Conservation (phyloP, 2,329 filamentous ascomycete genomes). For the Sordariomycetes sp. region DNA sequence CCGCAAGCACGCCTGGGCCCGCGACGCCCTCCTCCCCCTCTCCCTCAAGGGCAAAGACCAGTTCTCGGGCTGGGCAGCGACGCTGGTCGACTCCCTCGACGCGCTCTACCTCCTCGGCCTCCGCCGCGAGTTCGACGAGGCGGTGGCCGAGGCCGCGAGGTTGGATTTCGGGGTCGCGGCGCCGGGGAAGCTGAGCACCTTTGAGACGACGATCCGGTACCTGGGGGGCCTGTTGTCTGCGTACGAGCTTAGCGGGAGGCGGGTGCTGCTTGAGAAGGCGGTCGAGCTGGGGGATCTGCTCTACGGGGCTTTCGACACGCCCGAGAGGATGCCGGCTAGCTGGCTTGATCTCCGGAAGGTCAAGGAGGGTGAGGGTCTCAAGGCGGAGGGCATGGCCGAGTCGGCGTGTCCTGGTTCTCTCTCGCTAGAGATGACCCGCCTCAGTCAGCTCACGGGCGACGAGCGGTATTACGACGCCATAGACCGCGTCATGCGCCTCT, state of each 20-base stretch:
- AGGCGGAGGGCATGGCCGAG: conserved; percentile 16
- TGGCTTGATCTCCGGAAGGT: conserved; percentile 29
- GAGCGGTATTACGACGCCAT: conserved; percentile 48
- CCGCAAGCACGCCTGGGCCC: conserved; percentile 47
- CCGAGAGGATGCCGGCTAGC: conserved; percentile 48
- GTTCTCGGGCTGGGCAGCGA: conserved; percentile 56
- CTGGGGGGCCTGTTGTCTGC: conserved; percentile 57
- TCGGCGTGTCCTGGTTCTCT: conserved; percentile 36
- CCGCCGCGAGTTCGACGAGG: conserved; percentile 50
- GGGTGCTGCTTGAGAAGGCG: conserved; percentile 46
- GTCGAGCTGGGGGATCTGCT: conserved; percentile 50
- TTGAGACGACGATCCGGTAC: conserved; percentile 61
- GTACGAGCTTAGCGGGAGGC: conserved; percentile 49
- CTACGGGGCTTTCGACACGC: conserved; percentile 54
- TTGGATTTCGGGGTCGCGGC: conserved; percentile 48
- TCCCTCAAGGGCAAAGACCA: conserved; percentile 36
- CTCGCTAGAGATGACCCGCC: conserved; percentile 46
- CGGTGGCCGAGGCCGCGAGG: conserved; percentile 39
- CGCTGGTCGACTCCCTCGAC: conserved; percentile 54
- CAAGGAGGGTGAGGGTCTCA: conserved; percentile 19
- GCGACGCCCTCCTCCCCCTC: conserved; percentile 49
- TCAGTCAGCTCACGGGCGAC: conserved; percentile 50
- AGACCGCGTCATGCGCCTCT: conserved; percentile 39
- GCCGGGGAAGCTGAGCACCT: conserved; percentile 41
- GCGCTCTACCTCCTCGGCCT: conserved; percentile 63